Percentiles rank a stretch among this genome's conserved stretches.
phyloP scores from a whole-genome alignment of 192 early-diverging fungal species.

The Haplosporangium gracile region DNA sequence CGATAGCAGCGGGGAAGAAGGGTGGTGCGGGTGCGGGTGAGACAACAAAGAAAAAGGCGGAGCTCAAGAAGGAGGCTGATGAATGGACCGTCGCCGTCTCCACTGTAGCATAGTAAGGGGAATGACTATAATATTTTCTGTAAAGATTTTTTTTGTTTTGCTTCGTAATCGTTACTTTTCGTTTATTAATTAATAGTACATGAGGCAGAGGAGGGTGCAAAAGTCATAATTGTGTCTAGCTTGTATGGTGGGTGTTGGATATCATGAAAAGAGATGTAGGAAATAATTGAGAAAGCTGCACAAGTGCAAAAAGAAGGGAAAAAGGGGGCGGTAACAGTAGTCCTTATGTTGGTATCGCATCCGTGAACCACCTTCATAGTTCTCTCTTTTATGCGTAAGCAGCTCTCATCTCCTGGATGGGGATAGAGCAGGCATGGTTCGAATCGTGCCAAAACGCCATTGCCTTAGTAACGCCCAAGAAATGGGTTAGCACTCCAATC shows the following conservation, averaged over 20 bases:
- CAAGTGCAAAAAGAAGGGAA: neutral
- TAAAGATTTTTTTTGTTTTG: neutral
- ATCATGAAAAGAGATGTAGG: neutral
- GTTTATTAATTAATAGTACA: neutral
- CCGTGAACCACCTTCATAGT: neutral
- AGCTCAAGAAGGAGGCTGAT: conserved; percentile 24
- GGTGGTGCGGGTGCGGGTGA: neutral
- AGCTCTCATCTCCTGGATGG: conserved; percentile 36
- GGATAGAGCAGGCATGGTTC: conserved; percentile 50
- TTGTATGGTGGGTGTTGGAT: neutral
- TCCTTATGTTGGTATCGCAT: neutral
- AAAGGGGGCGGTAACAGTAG: too few species aligned
- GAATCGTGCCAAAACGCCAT: conserved; percentile 66
- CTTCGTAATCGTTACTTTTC: neutral
- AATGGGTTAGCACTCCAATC: conserved; percentile 78
- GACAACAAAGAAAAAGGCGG: conserved; percentile 31
- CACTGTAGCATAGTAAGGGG: neutral
- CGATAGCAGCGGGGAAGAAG: neutral
- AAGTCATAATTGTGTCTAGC: neutral
- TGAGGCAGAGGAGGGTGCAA: neutral
- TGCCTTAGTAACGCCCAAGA: conserved; percentile 74
- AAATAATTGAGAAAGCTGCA: neutral
- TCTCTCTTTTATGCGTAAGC: neutral
- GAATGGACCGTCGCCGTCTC: conserved; percentile 43
- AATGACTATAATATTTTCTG: too few species aligned